Evolutionary conservation across 495 filamentous ascomycete species (phyloP).

Genomic region (Aspergillus diversus): DNA sequence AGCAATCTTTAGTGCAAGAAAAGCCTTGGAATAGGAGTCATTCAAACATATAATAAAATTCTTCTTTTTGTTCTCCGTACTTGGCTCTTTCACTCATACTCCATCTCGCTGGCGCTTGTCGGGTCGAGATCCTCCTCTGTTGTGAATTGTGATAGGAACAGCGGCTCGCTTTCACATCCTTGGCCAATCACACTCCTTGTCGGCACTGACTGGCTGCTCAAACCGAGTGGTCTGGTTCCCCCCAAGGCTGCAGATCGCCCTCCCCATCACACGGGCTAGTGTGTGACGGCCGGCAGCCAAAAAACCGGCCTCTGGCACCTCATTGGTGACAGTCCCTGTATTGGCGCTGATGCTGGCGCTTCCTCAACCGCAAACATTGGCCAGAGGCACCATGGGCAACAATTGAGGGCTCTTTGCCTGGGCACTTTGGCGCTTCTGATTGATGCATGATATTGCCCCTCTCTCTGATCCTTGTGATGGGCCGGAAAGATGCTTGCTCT

Average conservation of each 20-base stretch:
- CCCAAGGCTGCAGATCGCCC: constrained; percentile 39
- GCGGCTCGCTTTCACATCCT: no score
- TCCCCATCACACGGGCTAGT: constrained; percentile 44
- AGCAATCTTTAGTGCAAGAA: no score
- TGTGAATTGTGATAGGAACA: no score
- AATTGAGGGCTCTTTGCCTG: constrained; percentile 26
- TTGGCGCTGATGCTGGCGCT: constrained; percentile 41
- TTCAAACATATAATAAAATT: no score
- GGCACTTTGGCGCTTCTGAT: constrained; percentile 30
- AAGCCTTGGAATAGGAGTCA: no score
- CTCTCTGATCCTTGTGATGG: constrained; percentile 33
- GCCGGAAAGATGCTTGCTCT: constrained; percentile 13
- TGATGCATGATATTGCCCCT: constrained; percentile 33
- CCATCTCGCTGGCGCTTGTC: no score
- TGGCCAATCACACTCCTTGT: no score
- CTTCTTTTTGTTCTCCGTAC: no score
- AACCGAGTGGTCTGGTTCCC: not conserved
- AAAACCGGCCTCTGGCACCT: constrained; percentile 22
- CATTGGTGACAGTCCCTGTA: constrained; percentile 40
- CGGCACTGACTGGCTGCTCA: not conserved
- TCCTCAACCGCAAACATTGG: constrained; percentile 45
- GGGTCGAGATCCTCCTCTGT: no score
- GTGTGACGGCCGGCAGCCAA: constrained; percentile 44
- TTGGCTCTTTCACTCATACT: no score
- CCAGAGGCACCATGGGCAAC: constrained; percentile 44